Evolutionary conservation across 306 rosid species (phyloP), one percentile per base, ranked within the genome.

Genomic region (Prunus davidiana): DNA sequence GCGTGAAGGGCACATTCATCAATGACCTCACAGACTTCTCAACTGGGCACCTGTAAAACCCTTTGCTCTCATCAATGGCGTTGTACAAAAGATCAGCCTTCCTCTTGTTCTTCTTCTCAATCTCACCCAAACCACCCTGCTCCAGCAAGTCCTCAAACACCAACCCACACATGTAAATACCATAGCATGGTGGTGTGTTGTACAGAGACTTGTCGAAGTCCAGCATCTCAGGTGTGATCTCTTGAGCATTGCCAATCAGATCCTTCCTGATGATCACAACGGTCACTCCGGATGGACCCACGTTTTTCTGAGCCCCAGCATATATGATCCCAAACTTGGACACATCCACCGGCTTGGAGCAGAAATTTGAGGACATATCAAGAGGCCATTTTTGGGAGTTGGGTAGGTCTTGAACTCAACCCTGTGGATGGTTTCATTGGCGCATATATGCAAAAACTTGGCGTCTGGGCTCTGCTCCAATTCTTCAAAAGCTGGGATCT

Each of bases 271-370:
- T 24, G 24, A 24, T 24, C 24, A 24, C 24, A 24, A 24, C 24
- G 24, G 24, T 89, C n/a, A 92, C 99, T 45, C 99, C 99, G 14
- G 99, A 87, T 1, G 97, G 99, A 1, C 97, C 97, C 62, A 95
- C 97, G 45, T 95, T 95, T 83, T 95, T 95, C 92, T 95, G 97
- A 0, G 97, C 99, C 6, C 99, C 99, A 0, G 97, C 99, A 61
- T 95, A 90, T 55, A 95, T 92, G 56, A 90, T 70, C 11, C 99
- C 97, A 12, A 95, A 95, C 13, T 77, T 92, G 0, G 97, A 90
- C 49, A 92, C 91, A 71, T 95, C 97, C 46, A 92, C 97, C 0
- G 99, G 96, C 71, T 95, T 95, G 2, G 99, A 92, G 71, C 99
- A 95, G 77, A 95, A 95, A 81, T 92, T 95, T 0, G 99, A 95